Base-by-base conservation (phyloP, 805 yeast species). In the Starmera caribaea region DNA sequence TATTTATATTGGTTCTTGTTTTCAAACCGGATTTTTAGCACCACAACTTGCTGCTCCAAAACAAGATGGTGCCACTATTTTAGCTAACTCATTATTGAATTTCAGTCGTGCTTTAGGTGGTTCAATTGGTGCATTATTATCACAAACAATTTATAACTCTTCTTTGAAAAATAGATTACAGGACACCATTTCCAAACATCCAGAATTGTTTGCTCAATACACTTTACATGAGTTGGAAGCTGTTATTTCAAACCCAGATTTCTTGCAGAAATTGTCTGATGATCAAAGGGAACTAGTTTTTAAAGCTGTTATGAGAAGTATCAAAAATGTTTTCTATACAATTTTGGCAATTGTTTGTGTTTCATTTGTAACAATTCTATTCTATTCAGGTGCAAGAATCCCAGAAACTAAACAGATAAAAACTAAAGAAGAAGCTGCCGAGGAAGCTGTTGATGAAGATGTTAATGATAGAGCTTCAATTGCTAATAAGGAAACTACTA, bases 21-120 rank as follows among this genome's bases (percentile, higher is more conserved):
- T 63, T 47, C 71, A 65, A 45, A 41, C 59, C n/a, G 45, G 57
- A 5, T 29, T 61, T 36, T 43, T 61, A 32, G 50, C 59, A 16
- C 46, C 54, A 12, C 66, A 62, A 41, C 32, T 61, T 8, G 48
- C 58, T 17, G 73, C 77, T 5, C 79, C 79, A 26, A 70, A 71
- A 43, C 50, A 58, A 1, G 64, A 69, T 2, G 78, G 79, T 10
- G 62, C 69, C 1, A 56, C 60, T 6, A 70, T 74, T 34, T 46
- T 72, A 53, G 57, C 71, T 0, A 70, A 75, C 5, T 51, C 73
- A 1, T 59, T 64, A 31, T 38, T 66, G 38, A 66, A 63, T 47
- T 69, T 69, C 46, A 48, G 52, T 5, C 63, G 77, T 47, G 47
- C 66, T 3, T 40, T 70, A 13, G 71, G 69, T 15, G 68, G 69